These are phyloP conservation scores for Trichoderma sp. DNA, from an alignment of 2,329 filamentous ascomycete species.

Conservation along the genomic window DNA sequence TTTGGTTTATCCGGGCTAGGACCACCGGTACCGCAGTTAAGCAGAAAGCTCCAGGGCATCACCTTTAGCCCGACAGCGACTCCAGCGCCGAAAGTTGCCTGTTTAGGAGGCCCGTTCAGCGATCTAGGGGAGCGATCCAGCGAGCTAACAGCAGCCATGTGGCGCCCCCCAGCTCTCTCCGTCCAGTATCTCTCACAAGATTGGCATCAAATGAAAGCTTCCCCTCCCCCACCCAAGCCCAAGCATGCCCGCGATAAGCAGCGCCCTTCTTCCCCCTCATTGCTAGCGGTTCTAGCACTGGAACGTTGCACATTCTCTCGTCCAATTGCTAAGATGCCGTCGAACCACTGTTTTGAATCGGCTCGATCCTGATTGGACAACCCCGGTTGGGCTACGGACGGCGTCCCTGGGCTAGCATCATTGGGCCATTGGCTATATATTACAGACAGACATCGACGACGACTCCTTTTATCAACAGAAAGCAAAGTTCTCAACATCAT, in stretches of 20 bases:
- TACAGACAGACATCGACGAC: background rate
- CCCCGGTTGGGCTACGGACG: background rate
- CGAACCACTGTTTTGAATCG: constrained; percentile 5
- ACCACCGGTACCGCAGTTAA: background rate
- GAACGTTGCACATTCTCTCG: constrained; percentile 29
- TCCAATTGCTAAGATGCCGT: constrained; percentile 8
- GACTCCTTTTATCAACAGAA: background rate
- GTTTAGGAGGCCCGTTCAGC: background rate
- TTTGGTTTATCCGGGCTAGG: background rate
- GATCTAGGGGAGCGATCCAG: background rate
- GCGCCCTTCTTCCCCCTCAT: constrained; percentile 17
- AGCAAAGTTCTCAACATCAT: background rate
- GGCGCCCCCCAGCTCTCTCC: too few species aligned
- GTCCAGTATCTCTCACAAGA: background rate
- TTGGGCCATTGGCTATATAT: background rate
- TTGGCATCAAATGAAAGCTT: background rate
- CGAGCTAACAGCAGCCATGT: background rate
- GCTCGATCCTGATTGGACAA: constrained; percentile 5
- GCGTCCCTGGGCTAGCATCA: background rate
- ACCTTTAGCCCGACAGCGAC: background rate
- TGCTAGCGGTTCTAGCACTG: constrained; percentile 25
- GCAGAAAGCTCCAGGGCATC: background rate
- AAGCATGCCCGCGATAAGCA: background rate
- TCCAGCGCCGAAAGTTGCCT: background rate
- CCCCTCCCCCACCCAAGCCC: background rate